Percentiles rank a stretch among this genome's conserved stretches.
phyloP scores from a whole-genome alignment of 768 basidiomycete species.

The Pleurotus platypus region DNA sequence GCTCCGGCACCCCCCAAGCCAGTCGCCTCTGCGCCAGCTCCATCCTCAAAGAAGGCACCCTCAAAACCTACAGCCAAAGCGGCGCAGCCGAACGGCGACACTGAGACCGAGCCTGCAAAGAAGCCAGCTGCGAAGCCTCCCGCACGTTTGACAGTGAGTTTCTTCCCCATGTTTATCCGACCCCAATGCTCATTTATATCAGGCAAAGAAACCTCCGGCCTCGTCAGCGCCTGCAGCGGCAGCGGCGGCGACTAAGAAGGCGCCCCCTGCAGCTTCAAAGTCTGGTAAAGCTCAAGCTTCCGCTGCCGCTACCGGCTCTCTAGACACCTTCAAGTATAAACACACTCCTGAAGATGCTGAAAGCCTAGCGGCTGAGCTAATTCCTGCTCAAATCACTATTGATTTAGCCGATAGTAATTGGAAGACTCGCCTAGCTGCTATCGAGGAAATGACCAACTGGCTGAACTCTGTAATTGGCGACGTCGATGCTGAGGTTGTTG shows the following conservation, averaged over 20 bases:
- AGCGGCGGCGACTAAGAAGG: slow-evolving; percentile 41
- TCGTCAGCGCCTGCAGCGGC: slow-evolving; percentile 43
- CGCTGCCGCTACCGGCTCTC: slow-evolving; percentile 43
- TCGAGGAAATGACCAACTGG: slow-evolving; percentile 87
- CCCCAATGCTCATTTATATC: slow-evolving; percentile 1
- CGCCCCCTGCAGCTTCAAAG: slow-evolving; percentile 40
- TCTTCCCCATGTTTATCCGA: neutral
- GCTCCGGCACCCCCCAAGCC: slow-evolving; percentile 46
- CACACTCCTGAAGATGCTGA: slow-evolving; percentile 94
- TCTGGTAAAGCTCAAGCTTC: slow-evolving; percentile 25
- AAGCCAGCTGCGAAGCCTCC: slow-evolving; percentile 51
- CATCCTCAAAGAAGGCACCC: slow-evolving; percentile 28
- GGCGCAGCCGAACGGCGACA: slow-evolving; percentile 18
- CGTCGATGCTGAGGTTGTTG: slow-evolving; percentile 84
- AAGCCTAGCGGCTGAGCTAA: slow-evolving; percentile 61
- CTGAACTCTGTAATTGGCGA: slow-evolving; percentile 60
- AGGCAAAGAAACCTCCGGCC: slow-evolving; percentile 50
- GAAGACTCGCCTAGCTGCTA: slow-evolving; percentile 85
- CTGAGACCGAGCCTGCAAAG: slow-evolving; percentile 32
- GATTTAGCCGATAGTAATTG: slow-evolving; percentile 87
- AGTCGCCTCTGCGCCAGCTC: slow-evolving; percentile 22
- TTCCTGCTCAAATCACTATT: slow-evolving; percentile 67
- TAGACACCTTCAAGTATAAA: slow-evolving; percentile 89
- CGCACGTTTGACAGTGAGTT: slow-evolving; percentile 41
- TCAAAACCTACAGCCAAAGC: slow-evolving; percentile 16